Evolutionary conservation across 2,329 filamentous ascomycete genomes (phyloP).

Genomic region (Corinectria fuckeliana): DNA sequence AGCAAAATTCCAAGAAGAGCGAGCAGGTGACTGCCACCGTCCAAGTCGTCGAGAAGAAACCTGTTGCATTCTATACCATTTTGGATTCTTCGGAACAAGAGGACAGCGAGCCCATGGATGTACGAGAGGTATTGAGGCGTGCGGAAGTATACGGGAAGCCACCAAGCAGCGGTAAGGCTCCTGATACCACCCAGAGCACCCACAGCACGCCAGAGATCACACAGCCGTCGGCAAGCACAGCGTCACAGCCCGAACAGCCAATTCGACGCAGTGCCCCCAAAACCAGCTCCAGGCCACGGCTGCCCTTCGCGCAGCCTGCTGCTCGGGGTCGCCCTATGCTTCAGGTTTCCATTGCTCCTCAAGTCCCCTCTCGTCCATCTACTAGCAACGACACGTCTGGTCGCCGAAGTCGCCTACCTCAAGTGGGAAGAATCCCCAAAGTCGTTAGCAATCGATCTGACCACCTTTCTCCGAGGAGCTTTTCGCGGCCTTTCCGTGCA

Average conservation of each 20-base stretch:
- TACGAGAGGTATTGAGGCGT: slow-evolving; percentile 57
- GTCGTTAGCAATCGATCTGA: slow-evolving; percentile 75
- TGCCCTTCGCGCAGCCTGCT: slow-evolving; percentile 17
- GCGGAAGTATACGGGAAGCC: slow-evolving; percentile 48
- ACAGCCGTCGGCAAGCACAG: slow-evolving; percentile 17
- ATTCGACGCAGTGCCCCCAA: slow-evolving; percentile 2
- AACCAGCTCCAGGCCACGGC: slow-evolving; percentile 10
- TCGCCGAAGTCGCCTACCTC: slow-evolving; percentile 68
- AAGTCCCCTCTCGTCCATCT: not conserved
- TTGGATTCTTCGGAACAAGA: slow-evolving; percentile 65
- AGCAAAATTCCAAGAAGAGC: slow-evolving; percentile 48
- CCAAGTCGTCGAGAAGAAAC: slow-evolving; percentile 56
- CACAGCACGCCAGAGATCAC: slow-evolving; percentile 22
- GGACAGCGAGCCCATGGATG: slow-evolving; percentile 49
- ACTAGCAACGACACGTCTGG: slow-evolving; percentile 16
- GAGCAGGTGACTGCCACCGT: slow-evolving; percentile 55
- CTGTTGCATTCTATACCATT: slow-evolving; percentile 66
- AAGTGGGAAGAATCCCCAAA: slow-evolving; percentile 85
- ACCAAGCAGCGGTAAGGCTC: slow-evolving; percentile 20
- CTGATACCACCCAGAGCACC: slow-evolving; percentile 23
- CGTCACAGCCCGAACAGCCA: slow-evolving; percentile 13
- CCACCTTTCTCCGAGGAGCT: slow-evolving; percentile 76
- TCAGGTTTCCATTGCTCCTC: slow-evolving; percentile 9
- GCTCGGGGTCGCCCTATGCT: not conserved
- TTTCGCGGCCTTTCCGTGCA: slow-evolving; percentile 79